Evolutionary conservation across 164 flowering plant genomes (phyloP), one percentile per base, ranked within the genome.

Genomic region (Liriodendron chinense): DNA sequence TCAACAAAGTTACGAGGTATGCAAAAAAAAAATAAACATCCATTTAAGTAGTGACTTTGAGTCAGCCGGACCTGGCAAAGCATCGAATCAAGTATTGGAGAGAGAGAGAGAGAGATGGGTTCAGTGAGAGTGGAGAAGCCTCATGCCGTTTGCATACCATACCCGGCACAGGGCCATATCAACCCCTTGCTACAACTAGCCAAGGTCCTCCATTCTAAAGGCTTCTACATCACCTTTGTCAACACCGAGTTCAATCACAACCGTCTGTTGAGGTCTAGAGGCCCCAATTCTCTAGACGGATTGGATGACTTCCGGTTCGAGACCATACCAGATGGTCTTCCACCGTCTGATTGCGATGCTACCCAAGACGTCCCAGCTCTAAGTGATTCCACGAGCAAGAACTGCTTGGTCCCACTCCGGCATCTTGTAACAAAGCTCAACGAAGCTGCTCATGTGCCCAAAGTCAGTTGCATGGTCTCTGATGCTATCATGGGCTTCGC

Each of bases 281-380:
- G 77, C 9, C 66, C 72, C 2, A 25, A 49, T 13, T 68, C 77
- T 10, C 26, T 75, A 6, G 25, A 68, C 5, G 65, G 72, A 14
- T 47, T 61, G 16, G 65, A 75, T 5, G 77, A 69, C 68, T 85
- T 85, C 78, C 74, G 75, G 1, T 85, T 82, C 76, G 80, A 66
- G 47, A 34, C 83, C 72, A 75, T 75, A 18, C 77, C 77, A 1
- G 87, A 86, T 53, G 89, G 89, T 8, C 83, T 84, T 25, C 87
- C 89, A 0, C 80, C 82, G 1, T 63, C 86, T 9, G 77, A 81
- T 22, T 74, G 25, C 3, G 83, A 83, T 63, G 76, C 70, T 34
- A 85, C 86, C 12, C 89, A 85, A 70, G 79, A 82, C 61, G 68
- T 83, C 64, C 78, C 85, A 9, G 25, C 77, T 0, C 79, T 86